phyloP scores from a whole-genome alignment of 306 rosid genomes.

The Macrotyloma uniflorum region DNA sequence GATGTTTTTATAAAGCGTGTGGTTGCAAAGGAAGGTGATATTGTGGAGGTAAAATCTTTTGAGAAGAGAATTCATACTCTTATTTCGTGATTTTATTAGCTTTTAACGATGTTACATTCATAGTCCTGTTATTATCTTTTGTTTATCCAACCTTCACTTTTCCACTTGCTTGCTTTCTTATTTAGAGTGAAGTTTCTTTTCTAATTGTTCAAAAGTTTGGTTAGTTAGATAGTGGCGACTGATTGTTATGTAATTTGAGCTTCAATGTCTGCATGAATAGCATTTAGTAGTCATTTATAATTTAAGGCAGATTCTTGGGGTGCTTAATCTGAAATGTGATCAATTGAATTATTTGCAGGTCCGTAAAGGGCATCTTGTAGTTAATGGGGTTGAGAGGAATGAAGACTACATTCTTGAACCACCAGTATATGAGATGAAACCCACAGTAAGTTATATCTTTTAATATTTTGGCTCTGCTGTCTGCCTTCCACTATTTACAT shows the following conservation, averaged over 20 bases:
- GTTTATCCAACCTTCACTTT: background rate
- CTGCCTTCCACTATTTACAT: too few relatives aligned
- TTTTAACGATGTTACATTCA: background rate
- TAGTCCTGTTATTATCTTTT: background rate
- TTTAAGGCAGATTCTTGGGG: background rate
- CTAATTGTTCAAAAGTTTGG: background rate
- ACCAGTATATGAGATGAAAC: conserved; percentile 84
- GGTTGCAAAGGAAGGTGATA: conserved; percentile 92
- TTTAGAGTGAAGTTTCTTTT: background rate
- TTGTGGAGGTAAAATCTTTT: conserved; percentile 75
- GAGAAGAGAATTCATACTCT: background rate
- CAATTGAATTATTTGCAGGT: conserved; percentile 59
- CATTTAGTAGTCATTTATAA: conserved; percentile 28
- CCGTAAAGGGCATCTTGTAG: conserved; percentile 81
- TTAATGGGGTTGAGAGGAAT: conserved; percentile 90
- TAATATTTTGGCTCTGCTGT: too few relatives aligned
- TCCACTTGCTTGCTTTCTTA: background rate
- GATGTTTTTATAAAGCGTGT: conserved; percentile 95
- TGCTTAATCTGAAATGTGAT: background rate
- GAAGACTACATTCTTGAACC: conserved; percentile 82
- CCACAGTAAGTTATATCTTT: conserved; percentile 60
- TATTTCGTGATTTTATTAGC: background rate
- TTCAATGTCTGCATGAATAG: background rate
- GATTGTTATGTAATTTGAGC: conserved; percentile 13
- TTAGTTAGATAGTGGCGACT: background rate